Evolutionary conservation across 169 alveolate species (phyloP).

Genomic region (Neospora caninum): DNA sequence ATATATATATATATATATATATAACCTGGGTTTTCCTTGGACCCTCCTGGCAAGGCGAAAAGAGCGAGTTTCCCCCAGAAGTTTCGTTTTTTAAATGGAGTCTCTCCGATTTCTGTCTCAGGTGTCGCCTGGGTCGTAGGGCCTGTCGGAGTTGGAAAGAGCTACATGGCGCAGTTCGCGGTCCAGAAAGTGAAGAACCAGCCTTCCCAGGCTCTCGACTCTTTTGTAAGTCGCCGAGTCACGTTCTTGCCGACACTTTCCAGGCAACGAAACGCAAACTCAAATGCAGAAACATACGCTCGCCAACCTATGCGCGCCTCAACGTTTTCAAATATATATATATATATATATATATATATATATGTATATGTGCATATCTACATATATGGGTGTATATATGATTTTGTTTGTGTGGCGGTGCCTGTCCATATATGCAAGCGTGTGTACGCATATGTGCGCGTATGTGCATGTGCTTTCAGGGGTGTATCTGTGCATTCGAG

Average conservation of each 20-base stretch:
- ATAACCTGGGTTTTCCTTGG: too few species aligned
- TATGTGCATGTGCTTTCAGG: too few species aligned
- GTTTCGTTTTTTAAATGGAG: too few species aligned
- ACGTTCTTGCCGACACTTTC: background rate
- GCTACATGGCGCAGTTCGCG: constrained; percentile 30
- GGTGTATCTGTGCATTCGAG: background rate
- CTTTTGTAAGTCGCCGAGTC: background rate
- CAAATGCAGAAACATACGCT: too few species aligned
- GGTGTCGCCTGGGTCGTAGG: constrained; percentile 6
- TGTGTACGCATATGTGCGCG: background rate
- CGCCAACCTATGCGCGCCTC: background rate
- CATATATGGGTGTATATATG: background rate
- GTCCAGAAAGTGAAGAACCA: background rate
- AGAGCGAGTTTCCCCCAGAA: too few species aligned
- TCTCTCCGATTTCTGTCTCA: background rate
- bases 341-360: background rate
- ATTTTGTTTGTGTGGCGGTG: background rate
- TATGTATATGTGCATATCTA: background rate
- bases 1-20: too few species aligned
- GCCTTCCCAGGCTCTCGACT: background rate
- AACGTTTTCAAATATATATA: background rate
- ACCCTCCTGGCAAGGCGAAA: too few species aligned
- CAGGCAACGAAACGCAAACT: background rate
- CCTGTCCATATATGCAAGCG: background rate
- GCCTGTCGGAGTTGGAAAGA: background rate